Conservation (phyloP, 2,329 filamentous ascomycete genomes). For the Pestalotiopsis sp. region DNA sequence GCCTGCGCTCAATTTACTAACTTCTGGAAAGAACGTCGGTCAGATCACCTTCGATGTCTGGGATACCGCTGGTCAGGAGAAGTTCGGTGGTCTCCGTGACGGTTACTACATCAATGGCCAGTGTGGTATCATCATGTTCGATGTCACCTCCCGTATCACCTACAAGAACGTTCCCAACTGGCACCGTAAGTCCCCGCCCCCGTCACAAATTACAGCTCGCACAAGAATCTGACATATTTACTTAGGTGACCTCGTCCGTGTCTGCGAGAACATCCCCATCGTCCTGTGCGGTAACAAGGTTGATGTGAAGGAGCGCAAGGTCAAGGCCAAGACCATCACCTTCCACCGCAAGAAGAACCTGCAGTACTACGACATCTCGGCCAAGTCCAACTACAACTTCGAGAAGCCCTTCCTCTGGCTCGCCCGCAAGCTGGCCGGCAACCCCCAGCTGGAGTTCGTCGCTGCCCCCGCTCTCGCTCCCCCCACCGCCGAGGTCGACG, state of each 20-base stretch:
- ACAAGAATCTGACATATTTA: conserved; percentile 16
- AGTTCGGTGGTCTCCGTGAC: conserved; percentile 98
- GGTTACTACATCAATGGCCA: conserved; percentile 99
- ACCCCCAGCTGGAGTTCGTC: conserved; percentile 89
- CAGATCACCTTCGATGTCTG: conserved; percentile 98
- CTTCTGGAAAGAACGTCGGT: conserved; percentile 72
- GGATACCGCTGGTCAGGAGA: conserved; percentile 99
- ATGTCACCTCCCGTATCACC: conserved; percentile 98
- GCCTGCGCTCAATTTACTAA: conserved; percentile 25
- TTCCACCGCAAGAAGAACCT: conserved; percentile 99
- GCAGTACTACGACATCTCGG: conserved; percentile 99
- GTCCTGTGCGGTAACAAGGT: conserved; percentile 99
- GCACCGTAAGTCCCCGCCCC: conserved; percentile 76
- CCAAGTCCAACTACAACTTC: conserved; percentile 99
- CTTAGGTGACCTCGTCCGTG: conserved; percentile 92
- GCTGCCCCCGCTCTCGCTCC: conserved; percentile 93
- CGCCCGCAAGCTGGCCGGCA: conserved; percentile 96
- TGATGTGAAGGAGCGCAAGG: conserved; percentile 99
- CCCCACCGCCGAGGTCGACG: conserved; percentile 87
- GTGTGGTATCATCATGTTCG: conserved; percentile 99
- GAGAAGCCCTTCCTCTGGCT: conserved; percentile 99
- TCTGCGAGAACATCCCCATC: conserved; percentile 99
- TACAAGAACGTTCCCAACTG: conserved; percentile 99
- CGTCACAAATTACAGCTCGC: conserved; percentile 7
- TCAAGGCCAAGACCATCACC: conserved; percentile 99